Evolutionary conservation across 305 asterid genomes (phyloP).

Genomic region (Rubia occidens): DNA sequence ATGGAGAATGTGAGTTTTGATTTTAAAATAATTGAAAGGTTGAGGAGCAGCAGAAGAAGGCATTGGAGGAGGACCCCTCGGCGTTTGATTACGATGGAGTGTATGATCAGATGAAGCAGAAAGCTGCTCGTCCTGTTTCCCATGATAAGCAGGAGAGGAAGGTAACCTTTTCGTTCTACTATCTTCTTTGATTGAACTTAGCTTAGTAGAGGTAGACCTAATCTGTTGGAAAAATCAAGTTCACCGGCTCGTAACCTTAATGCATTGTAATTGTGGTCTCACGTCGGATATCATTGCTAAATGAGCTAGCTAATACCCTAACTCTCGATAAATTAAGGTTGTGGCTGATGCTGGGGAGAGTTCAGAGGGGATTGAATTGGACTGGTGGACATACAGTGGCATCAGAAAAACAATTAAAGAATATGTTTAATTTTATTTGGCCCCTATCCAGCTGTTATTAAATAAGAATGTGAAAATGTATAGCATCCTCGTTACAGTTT

Average conservation of each 20-base stretch:
- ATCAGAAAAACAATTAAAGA: neutral
- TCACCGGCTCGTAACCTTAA: neutral
- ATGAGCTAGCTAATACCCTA: neutral
- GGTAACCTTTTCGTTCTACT: constrained; percentile 28
- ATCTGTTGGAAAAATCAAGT: neutral
- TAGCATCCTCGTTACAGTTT: neutral
- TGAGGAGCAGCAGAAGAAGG: constrained; percentile 86
- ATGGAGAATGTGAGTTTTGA: too few relatives aligned
- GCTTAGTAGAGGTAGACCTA: neutral
- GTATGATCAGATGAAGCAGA: constrained; percentile 76
- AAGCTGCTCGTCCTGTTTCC: constrained; percentile 51
- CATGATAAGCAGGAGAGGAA: constrained; percentile 58
- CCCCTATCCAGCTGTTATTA: neutral
- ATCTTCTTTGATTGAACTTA: neutral
- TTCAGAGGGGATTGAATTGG: neutral
- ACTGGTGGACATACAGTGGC: neutral
- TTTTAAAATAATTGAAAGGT: constrained; percentile 26
- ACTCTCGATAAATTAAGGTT: too few relatives aligned
- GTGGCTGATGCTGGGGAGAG: neutral
- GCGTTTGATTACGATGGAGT: constrained; percentile 91
- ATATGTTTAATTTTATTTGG: neutral
- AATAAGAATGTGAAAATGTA: neutral
- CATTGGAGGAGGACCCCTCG: constrained; percentile 80
- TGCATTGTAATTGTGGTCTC: neutral
- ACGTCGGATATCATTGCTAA: neutral